These are phyloP conservation scores for Dunaliella sp. DNA, from an alignment of 139 green algal species.

Conservation along the genomic window DNA sequence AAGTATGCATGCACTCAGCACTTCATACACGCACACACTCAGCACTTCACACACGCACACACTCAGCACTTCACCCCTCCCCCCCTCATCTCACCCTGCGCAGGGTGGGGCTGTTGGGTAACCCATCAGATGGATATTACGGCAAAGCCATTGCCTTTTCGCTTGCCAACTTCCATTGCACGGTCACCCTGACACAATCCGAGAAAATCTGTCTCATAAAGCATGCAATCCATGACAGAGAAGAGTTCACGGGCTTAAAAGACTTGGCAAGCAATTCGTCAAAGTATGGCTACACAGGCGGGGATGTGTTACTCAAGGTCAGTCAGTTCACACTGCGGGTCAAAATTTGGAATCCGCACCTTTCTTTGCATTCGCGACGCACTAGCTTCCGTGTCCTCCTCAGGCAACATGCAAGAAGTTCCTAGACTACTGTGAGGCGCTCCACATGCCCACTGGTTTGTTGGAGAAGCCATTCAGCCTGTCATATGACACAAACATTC, in stretches of 20 bases:
- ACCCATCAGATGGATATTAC: not conserved
- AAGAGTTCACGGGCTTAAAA: not conserved
- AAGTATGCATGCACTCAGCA: too few relatives aligned
- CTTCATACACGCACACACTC: too few relatives aligned
- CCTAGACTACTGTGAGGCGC: not conserved
- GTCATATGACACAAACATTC: not conserved
- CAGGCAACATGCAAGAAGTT: not conserved
- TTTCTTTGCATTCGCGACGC: not conserved
- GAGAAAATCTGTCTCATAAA: too few relatives aligned
- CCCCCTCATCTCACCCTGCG: not conserved
- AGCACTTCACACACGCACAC: too few relatives aligned
- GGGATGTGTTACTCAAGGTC: not conserved
- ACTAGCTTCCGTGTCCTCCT: too few relatives aligned
- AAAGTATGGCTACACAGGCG: not conserved
- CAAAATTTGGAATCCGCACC: not conserved
- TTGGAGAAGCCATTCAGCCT: not conserved
- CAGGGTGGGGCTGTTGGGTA: not conserved
- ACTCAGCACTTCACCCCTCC: too few relatives aligned
- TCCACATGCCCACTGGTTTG: not conserved
- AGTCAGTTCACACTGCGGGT: not conserved
- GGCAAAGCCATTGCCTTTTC: not conserved
- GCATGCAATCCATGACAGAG: not conserved
- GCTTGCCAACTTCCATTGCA: not conserved
- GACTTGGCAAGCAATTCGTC: not conserved
- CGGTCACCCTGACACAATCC: not conserved